Conservation (phyloP, 2,329 filamentous ascomycete species). For the Colletotrichum sidae region DNA sequence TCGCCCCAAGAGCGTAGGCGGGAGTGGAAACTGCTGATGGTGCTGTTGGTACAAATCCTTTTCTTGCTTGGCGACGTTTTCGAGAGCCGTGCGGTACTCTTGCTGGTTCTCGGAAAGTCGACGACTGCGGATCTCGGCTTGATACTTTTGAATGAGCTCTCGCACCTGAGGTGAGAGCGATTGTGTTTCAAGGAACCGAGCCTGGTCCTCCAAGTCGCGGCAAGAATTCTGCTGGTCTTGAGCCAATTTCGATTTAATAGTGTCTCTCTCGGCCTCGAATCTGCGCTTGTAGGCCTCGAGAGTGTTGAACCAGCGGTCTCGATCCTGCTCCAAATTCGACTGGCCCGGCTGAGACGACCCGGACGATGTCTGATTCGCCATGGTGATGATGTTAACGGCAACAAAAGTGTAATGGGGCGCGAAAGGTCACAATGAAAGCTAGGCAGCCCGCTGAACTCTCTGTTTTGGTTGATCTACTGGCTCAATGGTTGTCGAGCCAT, state of each 20-base stretch:
- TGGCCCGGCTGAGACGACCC: slow-evolving; percentile 3
- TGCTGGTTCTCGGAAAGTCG: slow-evolving; percentile 23
- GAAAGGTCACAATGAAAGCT: not conserved
- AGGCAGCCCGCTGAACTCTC: no score
- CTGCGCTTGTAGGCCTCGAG: slow-evolving; percentile 19
- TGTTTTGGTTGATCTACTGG: not conserved
- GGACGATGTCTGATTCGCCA: slow-evolving; percentile 15
- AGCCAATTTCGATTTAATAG: slow-evolving; percentile 4
- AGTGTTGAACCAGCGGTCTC: slow-evolving; percentile 20
- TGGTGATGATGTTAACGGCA: not conserved
- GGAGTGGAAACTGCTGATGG: slow-evolving; percentile 22
- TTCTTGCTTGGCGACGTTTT: slow-evolving; percentile 9
- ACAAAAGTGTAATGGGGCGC: not conserved
- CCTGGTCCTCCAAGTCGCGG: slow-evolving; percentile 24
- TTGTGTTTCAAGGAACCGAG: slow-evolving; percentile 4
- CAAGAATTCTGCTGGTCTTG: slow-evolving; percentile 21
- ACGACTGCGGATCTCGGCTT: slow-evolving; percentile 23
- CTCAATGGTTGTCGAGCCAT: slow-evolving; percentile 13
- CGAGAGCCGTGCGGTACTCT: not conserved
- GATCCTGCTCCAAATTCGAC: slow-evolving; percentile 26
- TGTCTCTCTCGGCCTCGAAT: slow-evolving; percentile 25
- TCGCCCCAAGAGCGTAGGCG: not conserved
- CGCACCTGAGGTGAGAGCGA: not conserved
- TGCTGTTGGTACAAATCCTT: slow-evolving; percentile 19
- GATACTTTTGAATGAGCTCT: slow-evolving; percentile 25